Evolutionary conservation across 2,329 filamentous ascomycete genomes (phyloP), one percentile per base, ranked within the genome.

Genomic region (Madurella fahalii): DNA sequence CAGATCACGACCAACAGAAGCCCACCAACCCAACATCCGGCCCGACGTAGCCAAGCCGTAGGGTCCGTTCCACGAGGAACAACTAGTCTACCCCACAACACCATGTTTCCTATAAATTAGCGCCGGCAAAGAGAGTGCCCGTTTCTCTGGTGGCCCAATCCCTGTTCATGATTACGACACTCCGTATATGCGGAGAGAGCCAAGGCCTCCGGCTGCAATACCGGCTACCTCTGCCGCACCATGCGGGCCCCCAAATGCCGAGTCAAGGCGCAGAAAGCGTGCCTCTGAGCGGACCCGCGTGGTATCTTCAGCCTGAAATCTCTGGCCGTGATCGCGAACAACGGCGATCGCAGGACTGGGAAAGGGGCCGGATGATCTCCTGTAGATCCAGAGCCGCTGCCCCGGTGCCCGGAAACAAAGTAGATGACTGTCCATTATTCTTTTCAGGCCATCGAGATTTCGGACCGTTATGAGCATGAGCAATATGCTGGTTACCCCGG

Each of bases 21-120:
- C 9, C 12, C 39, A 45, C 50, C 34, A 40, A 34, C 15, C 30
- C 34, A 16, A n/a, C 16, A 13, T 20, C 51, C n/a, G 45, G 40
- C 18, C n/a, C 44, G 31, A 47, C 32, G 30, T 20, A 34, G 20
- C 52, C 47, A 50, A 50, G 52, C 37, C 11, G 34, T 30, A 18
- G 40, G 34, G 34, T 30, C 41, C 37, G 46, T 32, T 49, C 45
- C 46, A 53, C 49, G 52, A 49, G 46, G 20, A 49, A 42, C 37
- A 20, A 8, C 37, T 13, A 15, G 31, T 46, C 40, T 13, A 9
- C 25, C 34, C 39, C 37, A 31, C 47, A 11, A 31, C 42, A 32
- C 18, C 41, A 45, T 42, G 52, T 54, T 54, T 54, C 47, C 37
- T 30, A 32, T 54, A 42, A 34, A 47, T 52, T 52, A 39, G 41